Conservation (phyloP, 306 rosid species). For the Fragaria vesca region DNA sequence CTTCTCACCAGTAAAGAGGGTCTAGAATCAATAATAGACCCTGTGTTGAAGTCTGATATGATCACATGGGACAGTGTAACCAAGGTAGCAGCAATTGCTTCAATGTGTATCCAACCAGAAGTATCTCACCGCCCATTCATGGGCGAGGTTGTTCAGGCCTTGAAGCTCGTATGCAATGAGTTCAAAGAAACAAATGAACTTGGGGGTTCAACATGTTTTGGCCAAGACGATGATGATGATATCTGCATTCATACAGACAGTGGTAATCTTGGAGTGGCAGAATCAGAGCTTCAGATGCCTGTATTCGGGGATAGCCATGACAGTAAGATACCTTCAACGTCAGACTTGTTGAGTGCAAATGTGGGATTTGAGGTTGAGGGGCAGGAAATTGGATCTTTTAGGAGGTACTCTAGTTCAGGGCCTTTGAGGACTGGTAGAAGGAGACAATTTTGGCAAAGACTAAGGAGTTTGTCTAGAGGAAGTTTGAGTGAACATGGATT, state of each 20-base stretch:
- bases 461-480: constrained; percentile 65
- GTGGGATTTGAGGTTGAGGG: constrained; percentile 37
- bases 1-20: constrained; percentile 79
- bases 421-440: constrained; percentile 53
- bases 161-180: constrained; percentile 89
- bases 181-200: constrained; percentile 53
- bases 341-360: constrained; percentile 49
- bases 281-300: constrained; percentile 22
- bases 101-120: constrained; percentile 98
- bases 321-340: constrained; percentile 40
- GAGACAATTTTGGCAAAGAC: constrained; percentile 67
- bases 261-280: constrained; percentile 19
- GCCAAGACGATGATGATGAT: constrained; percentile 49
- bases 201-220: constrained; percentile 42
- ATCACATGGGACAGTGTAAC: constrained; percentile 51
- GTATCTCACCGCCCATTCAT: constrained; percentile 92
- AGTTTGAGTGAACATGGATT: constrained; percentile 76
- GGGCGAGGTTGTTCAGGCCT: constrained; percentile 98
- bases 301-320: constrained; percentile 40
- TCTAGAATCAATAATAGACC: constrained; percentile 66
- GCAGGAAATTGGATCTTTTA: constrained; percentile 55
- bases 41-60: constrained; percentile 44
- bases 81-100: constrained; percentile 95
- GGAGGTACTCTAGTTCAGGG: constrained; percentile 70
- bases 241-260: constrained; percentile 30